Evolutionary conservation across 768 basidiomycete genomes (phyloP).

Genomic region (Ephemerocybe angulata): DNA sequence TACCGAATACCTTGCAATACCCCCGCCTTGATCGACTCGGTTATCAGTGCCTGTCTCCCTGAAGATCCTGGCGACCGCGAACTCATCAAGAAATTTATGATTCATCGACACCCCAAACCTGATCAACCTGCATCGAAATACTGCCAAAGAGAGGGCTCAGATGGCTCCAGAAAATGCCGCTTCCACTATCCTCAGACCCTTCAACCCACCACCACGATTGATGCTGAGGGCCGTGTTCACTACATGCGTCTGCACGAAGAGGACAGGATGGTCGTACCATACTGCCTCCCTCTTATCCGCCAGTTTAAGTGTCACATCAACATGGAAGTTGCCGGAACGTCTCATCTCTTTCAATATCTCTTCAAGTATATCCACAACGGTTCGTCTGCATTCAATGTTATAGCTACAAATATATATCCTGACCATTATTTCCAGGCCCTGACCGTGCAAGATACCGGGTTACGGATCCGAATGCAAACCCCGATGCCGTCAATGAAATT

Average conservation of each 20-base stretch:
- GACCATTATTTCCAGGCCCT: constrained; percentile 5
- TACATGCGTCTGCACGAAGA: constrained; percentile 20
- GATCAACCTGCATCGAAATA: constrained; percentile 19
- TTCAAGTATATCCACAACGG: constrained; percentile 41
- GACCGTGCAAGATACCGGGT: background rate
- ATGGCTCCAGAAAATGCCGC: constrained; percentile 19
- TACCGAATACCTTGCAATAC: constrained; percentile 18
- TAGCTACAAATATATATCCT: background rate
- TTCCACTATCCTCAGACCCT: constrained; percentile 20
- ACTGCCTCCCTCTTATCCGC: constrained; percentile 21
- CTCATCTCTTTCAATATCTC: constrained; percentile 34
- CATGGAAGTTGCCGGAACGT: constrained; percentile 26
- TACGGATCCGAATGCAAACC: constrained; percentile 8
- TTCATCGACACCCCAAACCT: constrained; percentile 27
- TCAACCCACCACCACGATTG: constrained; percentile 20
- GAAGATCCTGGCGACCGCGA: constrained; percentile 17
- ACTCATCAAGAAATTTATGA: constrained; percentile 29
- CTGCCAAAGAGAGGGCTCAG: constrained; percentile 12
- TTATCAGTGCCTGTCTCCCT: constrained; percentile 35
- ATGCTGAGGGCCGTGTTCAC: constrained; percentile 23
- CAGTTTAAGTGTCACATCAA: constrained; percentile 35
- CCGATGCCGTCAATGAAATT: constrained; percentile 26
- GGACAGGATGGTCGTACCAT: constrained; percentile 29
- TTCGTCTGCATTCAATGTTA: constrained; percentile 3
- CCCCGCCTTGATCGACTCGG: constrained; percentile 25